Conservation (phyloP, 352 stramenopile genomes). For the Pythium dissimile region DNA sequence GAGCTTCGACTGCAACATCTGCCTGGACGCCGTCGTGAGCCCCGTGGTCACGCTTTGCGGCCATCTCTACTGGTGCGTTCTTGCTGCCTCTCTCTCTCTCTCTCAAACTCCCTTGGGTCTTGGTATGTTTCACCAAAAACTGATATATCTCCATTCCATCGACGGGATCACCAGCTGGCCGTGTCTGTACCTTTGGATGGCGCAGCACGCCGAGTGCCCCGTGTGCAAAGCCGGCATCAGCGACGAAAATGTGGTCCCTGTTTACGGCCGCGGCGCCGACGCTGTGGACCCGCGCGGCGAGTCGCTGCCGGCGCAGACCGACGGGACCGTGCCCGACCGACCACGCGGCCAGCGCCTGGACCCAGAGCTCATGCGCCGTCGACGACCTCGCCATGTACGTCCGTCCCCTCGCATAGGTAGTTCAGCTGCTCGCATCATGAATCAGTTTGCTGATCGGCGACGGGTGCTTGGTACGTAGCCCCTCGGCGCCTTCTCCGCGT, state of each 20-base stretch:
- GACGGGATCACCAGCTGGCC: slow-evolving; percentile 44
- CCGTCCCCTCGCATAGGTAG: too few species aligned
- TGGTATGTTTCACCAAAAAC: too few species aligned
- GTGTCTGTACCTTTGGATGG: slow-evolving; percentile 87
- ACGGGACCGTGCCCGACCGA: slow-evolving; percentile 43
- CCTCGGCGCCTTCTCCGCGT: slow-evolving; percentile 40
- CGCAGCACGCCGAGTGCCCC: slow-evolving; percentile 78
- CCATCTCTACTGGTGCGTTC: slow-evolving; percentile 84
- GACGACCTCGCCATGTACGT: slow-evolving; percentile 44
- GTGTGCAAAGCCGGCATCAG: slow-evolving; percentile 91
- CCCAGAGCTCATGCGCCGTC: slow-evolving; percentile 51
- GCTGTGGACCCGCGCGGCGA: slow-evolving; percentile 55
- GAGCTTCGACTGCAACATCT: slow-evolving; percentile 89
- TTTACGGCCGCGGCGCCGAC: slow-evolving; percentile 80
- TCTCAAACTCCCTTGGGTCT: too few species aligned
- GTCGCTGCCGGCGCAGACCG: neutral
- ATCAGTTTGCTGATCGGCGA: neutral
- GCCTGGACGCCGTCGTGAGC: slow-evolving; percentile 79
- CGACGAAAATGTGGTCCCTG: slow-evolving; percentile 86
- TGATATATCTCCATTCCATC: slow-evolving; percentile 1
- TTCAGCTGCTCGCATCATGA: too few species aligned
- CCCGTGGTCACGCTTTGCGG: slow-evolving; percentile 89
- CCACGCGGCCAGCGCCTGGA: slow-evolving; percentile 62
- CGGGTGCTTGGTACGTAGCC: neutral
- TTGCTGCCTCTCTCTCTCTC: neutral